phyloP scores from a whole-genome alignment of 2,329 filamentous ascomycete species.

The Colletotrichum spinosum region DNA sequence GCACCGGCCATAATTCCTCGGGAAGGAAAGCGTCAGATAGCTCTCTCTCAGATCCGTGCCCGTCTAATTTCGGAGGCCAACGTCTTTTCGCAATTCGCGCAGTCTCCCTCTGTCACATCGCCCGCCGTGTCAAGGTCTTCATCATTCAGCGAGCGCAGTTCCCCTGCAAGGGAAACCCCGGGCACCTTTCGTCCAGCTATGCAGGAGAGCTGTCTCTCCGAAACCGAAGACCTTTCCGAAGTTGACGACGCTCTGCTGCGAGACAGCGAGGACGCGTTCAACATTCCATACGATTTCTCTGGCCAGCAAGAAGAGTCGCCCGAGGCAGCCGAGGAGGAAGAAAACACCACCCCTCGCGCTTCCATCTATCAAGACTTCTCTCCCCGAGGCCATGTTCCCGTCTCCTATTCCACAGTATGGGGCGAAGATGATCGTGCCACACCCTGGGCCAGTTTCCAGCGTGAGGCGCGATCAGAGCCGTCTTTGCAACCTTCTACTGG shows the following conservation, averaged over 20 bases:
- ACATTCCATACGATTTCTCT: slow-evolving; percentile 66
- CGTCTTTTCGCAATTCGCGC: slow-evolving; percentile 70
- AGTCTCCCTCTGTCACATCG: slow-evolving; percentile 63
- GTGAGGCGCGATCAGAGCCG: slow-evolving; percentile 52
- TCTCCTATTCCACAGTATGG: slow-evolving; percentile 32
- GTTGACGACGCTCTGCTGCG: slow-evolving; percentile 49
- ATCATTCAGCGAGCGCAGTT: slow-evolving; percentile 45
- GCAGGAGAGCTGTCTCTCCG: slow-evolving; percentile 44
- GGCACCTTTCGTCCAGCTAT: slow-evolving; percentile 37
- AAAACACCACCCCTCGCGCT: slow-evolving; percentile 65
- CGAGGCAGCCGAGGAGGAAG: slow-evolving; percentile 46
- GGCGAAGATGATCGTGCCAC: slow-evolving; percentile 43
- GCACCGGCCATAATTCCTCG: slow-evolving; percentile 58
- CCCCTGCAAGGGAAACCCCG: slow-evolving; percentile 40
- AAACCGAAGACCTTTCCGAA: slow-evolving; percentile 48
- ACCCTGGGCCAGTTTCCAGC: slow-evolving; percentile 47
- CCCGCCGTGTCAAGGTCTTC: slow-evolving; percentile 64
- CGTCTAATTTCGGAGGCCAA: slow-evolving; percentile 76
- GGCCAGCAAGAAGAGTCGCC: slow-evolving; percentile 49
- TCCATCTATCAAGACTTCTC: slow-evolving; percentile 56
- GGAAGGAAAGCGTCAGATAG: slow-evolving; percentile 74
- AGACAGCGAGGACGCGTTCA: slow-evolving; percentile 68
- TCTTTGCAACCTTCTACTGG: slow-evolving; percentile 43
- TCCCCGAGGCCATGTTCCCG: slow-evolving; percentile 17
- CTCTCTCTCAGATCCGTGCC: slow-evolving; percentile 72